Base-by-base conservation (phyloP, 1,139 yeast genomes). In the Yamadazyma dendronema region DNA sequence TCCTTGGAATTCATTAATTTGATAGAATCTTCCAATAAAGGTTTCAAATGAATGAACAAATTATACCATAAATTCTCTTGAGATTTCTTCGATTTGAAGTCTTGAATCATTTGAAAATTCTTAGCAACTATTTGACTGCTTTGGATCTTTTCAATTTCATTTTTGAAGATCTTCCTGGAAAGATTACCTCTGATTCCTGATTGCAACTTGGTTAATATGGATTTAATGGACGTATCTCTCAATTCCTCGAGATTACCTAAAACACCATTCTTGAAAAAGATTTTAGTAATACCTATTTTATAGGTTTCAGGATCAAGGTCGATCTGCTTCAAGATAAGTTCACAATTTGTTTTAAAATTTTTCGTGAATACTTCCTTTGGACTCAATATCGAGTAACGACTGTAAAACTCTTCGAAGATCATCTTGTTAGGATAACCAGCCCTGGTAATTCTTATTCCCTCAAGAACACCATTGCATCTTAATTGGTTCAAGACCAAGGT, bases 401-500 rank as follows among this genome's bases (percentile, higher is more conserved):
- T 74, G 40, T 77, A 78, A 61, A 94, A 92, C 38, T 88, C 95
- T 31, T 81, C 77, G 59, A 90, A 92, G 33, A 83, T 77, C 57
- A 92, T 77, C 48, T 97, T 77, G 60, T 94, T 94, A 1, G 99
- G 98, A 57, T 85, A 94, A 3, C 99, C 99, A 12, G 96, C 90
- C 47, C 99, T 74, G 0, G 97, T 96, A 45, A 94, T 92, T 61
- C 98, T 75, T 30, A 94, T 94, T 46, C 99, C 99, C 67, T 94
- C 99, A 35, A 94, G 66, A 11, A 94, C 99, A 74, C 99, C 99
- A 57, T 94, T 94, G 57, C 97, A 94, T 44, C 97, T 74, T 43
- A 94, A 71, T 61, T 94, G 99, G 42, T 86, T 92, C 36, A 92
- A 67, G 3, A 94, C 96, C 28, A 94, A 65, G 22, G 63, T 66